Evolutionary conservation across 2,329 filamentous ascomycete genomes (phyloP), one percentile per base, ranked within the genome.

Genomic region (Alternaria ethzedia): DNA sequence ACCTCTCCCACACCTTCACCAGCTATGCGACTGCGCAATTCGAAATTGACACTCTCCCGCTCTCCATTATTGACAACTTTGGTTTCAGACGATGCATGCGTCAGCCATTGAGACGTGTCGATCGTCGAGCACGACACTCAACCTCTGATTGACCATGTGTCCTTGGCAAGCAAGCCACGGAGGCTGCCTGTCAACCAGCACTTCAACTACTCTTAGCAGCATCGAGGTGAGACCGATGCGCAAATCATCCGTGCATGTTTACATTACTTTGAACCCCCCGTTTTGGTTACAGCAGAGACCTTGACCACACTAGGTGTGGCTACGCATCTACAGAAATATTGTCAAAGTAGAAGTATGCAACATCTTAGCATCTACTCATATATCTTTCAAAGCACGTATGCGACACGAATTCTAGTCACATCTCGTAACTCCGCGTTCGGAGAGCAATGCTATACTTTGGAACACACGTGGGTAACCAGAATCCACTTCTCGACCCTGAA

Each of bases 1-100:
- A n/a, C 8, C 15, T 36, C 32, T 2, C 32, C 15, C 1, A n/a
- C 32, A 36, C 32, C 8, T 5, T 36, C 15, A 36, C 32, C 15
- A n/a, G 15, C 4, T 36, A n/a, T n/a, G 7, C 32, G 15, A 36
- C 15, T 36, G 32, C 32, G 15, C 15, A n/a, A n/a, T 9, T n/a
- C 15, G 4, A 36, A 7, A n/a, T n/a, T 36, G 32, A 36, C 7
- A n/a, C 13, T 9, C 32, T n/a, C n/a, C 15, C 32, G 13, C 7
- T n/a, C 13, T n/a, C 2, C 4, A 8, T 15, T 5, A 5, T 15
- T 8, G 7, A n/a, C 4, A 9, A 0, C 4, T 10, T 5, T 15
- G 2, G 7, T n/a, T n/a, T 10, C 32, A 36, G 7, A 8, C 1
- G 7, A 36, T 36, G 8, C 8, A 36, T 36, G 15, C 15, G 4